Percentiles rank a stretch among this genome's conserved stretches.
phyloP scores from a whole-genome alignment of 1,139 yeast genomes.

The Candida pseudoviswanathii region DNA sequence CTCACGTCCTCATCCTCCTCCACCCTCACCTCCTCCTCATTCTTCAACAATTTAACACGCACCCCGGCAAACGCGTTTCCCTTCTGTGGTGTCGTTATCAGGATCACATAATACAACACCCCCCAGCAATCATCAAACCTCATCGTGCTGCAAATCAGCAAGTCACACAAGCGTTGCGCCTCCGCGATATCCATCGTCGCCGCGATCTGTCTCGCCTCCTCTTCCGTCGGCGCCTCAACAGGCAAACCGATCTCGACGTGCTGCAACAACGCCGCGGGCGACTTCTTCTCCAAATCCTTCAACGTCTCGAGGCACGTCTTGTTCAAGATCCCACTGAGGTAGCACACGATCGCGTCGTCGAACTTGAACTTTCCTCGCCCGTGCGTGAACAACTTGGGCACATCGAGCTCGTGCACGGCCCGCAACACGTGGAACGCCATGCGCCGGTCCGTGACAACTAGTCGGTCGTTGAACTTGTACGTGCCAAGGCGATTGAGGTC shows the following conservation, averaged over 20 bases:
- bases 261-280: not conserved
- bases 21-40: not conserved
- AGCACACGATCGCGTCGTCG: not conserved
- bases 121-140: not conserved
- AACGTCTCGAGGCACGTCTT: not conserved
- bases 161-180: no score
- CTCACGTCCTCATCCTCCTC: slow-evolving; percentile 1
- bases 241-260: not conserved
- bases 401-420: not conserved
- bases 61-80: not conserved
- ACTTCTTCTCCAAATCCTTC: not conserved
- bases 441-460: not conserved
- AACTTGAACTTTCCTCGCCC: not conserved
- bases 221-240: not conserved
- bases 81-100: not conserved
- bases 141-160: no score
- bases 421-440: not conserved
- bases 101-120: not conserved
- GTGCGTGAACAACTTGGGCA: not conserved
- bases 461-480: not conserved
- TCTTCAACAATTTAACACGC: not conserved
- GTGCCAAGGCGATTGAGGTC: not conserved
- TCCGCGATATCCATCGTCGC: not conserved
- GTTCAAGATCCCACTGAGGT: not conserved
- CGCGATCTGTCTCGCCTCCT: not conserved